Evolutionary conservation across 768 basidiomycete species (phyloP).

Genomic region (Hygrophorus pudorinus): DNA sequence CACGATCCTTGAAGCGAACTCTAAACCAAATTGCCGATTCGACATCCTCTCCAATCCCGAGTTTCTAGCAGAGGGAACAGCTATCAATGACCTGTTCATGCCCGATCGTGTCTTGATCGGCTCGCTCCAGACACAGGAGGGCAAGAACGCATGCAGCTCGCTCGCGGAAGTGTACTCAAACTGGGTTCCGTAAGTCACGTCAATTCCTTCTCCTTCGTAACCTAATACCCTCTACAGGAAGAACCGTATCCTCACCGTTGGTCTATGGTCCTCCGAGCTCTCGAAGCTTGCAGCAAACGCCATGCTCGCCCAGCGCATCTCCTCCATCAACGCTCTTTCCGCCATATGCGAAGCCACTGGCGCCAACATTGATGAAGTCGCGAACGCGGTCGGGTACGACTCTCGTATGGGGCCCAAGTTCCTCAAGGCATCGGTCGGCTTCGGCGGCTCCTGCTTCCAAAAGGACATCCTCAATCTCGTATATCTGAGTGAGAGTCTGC

Average conservation of each 20-base stretch:
- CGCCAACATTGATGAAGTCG: conserved; percentile 97
- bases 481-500: conserved; percentile 89
- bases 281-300: conserved; percentile 99
- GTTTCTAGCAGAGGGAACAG: conserved; percentile 97
- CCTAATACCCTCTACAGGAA: conserved; percentile 28
- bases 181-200: conserved; percentile 80
- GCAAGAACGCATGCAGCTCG: conserved; percentile 67
- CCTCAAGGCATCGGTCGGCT: conserved; percentile 91
- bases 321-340: conserved; percentile 94
- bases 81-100: conserved; percentile 75
- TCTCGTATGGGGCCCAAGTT: conserved; percentile 91
- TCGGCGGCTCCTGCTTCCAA: conserved; percentile 99
- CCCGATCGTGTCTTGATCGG: conserved; percentile 98
- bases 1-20: conserved; percentile 97
- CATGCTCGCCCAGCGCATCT: conserved; percentile 98
- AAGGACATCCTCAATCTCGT: conserved; percentile 99
- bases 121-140: conserved; percentile 83
- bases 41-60: conserved; percentile 99
- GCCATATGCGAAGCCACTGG: conserved; percentile 99
- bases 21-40: conserved; percentile 81
- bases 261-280: conserved; percentile 97
- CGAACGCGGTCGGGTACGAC: conserved; percentile 89
- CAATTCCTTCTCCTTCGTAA: neutral
- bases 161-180: conserved; percentile 82
- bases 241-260: conserved; percentile 83